Evolutionary conservation across 306 rosid genomes (phyloP), one percentile per base, ranked within the genome.

Genomic region (Cicer chorassanicum): DNA sequence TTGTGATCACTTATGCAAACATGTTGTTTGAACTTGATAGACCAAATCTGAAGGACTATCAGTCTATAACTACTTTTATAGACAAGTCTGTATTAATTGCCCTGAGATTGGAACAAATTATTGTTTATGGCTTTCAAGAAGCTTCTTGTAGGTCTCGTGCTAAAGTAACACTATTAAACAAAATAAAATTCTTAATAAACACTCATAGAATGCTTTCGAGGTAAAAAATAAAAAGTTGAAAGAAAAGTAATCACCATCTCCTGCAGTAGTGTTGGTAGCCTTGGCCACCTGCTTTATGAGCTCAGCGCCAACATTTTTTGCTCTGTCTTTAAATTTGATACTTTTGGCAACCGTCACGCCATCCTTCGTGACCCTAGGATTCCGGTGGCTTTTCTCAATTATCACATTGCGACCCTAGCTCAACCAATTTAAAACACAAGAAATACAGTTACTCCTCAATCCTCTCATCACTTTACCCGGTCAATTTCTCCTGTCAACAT

Each of bases 291-390:
- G 93, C 68, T 93, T 93, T 73, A 93, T 97, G 11, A 93, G 93
- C 59, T 82, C 84, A 0, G 97, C 98, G 48, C 98, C 98, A 75
- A 91, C 68, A 79, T 93, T 91, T 80, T 93, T 93, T 12, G 83
- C 83, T 66, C 80, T 94, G 29, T 91, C 92, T 70, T 80, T 60
- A 75, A 94, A 94, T 9, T 77, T 81, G 83, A 94, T 87, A 78
- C 96, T 94, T 85, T 78, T 94, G 29, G 98, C 98, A 7, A 93
- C 96, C 34, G 98, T 93, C 24, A 91, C 96, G 34, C 98, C 98
- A 74, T 93, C 98, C 87, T 91, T 93, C 2, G 97, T 93, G 57
- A 93, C 74, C 86, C 90, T 79, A 1, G 97, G 97, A 44, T 78
- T 75, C 63, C 87, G 84, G 15, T 15, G 84, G 57, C 78, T 82